phyloP scores from a whole-genome alignment of 2,329 filamentous ascomycete species.

The Hymenoscyphus linearis region DNA sequence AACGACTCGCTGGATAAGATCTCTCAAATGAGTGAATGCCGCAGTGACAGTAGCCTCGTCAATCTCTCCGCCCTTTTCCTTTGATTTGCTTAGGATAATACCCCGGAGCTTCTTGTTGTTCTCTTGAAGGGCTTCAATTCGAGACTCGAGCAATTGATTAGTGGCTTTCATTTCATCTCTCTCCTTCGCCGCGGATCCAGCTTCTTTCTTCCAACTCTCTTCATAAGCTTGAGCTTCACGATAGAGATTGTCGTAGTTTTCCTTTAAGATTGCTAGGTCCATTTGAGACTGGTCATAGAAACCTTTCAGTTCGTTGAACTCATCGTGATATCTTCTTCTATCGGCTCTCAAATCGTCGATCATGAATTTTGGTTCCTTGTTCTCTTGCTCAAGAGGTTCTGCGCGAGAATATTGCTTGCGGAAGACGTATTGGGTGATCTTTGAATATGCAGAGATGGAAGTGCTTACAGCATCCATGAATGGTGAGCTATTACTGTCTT shows the following conservation, averaged over 20 bases:
- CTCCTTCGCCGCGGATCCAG: not conserved
- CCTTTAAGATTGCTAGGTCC: not conserved
- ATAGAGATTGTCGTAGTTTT: not conserved
- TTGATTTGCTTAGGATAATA: not conserved
- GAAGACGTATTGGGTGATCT: too few relatives aligned
- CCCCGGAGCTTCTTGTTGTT: not conserved
- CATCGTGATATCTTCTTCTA: not conserved
- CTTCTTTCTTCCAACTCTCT: not conserved
- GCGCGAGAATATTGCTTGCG: too few relatives aligned
- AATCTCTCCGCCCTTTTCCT: not conserved
- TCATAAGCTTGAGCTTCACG: not conserved
- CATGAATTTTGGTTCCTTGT: not conserved
- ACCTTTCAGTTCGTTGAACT: not conserved
- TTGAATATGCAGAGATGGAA: not conserved
- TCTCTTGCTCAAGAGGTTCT: not conserved
- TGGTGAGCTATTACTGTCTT: too few relatives aligned
- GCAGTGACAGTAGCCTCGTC: not conserved
- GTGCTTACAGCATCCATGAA: not conserved
- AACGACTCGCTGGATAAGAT: conserved; percentile 9
- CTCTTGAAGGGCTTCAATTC: not conserved
- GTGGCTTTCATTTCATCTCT: not conserved
- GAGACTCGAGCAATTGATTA: too few relatives aligned
- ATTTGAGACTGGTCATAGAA: not conserved
- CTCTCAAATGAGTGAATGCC: conserved; percentile 4
- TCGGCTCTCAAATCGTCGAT: not conserved